Evolutionary conservation across 345 rosid species (phyloP).

Genomic region (Toxicodendron radicans): DNA sequence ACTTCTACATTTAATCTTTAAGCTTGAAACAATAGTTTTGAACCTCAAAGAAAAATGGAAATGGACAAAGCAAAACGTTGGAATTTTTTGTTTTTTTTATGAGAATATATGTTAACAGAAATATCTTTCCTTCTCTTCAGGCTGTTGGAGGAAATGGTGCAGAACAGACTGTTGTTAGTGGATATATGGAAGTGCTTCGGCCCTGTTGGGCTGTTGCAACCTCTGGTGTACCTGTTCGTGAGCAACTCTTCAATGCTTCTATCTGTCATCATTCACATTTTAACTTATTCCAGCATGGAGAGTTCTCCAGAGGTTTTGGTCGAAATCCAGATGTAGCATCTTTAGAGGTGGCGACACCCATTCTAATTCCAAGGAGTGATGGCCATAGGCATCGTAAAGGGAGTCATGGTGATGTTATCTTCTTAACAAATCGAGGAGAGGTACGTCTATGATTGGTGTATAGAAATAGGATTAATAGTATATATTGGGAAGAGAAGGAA

Average conservation of each 20-base stretch:
- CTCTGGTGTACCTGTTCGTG: conserved; percentile 92
- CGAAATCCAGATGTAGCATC: conserved; percentile 56
- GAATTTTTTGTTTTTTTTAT: neutral
- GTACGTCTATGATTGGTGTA: conserved; percentile 37
- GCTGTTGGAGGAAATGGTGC: conserved; percentile 95
- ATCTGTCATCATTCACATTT: conserved; percentile 85
- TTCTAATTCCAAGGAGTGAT: conserved; percentile 82
- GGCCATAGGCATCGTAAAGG: conserved; percentile 82
- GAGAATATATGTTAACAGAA: conserved; percentile 1
- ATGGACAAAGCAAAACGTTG: neutral
- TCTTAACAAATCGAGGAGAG: conserved; percentile 97
- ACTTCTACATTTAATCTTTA: neutral
- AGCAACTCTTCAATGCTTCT: conserved; percentile 94
- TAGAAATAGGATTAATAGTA: neutral
- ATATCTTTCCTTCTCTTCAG: conserved; percentile 41
- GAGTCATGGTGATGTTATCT: conserved; percentile 88
- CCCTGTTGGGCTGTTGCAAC: conserved; percentile 99
- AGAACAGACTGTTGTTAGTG: conserved; percentile 74
- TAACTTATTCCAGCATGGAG: conserved; percentile 83
- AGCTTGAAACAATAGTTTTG: neutral
- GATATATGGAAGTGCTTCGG: conserved; percentile 76
- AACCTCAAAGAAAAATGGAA: neutral
- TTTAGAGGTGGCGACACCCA: conserved; percentile 92
- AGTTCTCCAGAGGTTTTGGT: conserved; percentile 66
- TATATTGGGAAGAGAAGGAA: neutral